A percentile compares a stretch with the other conserved stretches of the same genome.
Conservation (phyloP, 352 stramenopile genomes). For the Globisporangium nodosum region DNA sequence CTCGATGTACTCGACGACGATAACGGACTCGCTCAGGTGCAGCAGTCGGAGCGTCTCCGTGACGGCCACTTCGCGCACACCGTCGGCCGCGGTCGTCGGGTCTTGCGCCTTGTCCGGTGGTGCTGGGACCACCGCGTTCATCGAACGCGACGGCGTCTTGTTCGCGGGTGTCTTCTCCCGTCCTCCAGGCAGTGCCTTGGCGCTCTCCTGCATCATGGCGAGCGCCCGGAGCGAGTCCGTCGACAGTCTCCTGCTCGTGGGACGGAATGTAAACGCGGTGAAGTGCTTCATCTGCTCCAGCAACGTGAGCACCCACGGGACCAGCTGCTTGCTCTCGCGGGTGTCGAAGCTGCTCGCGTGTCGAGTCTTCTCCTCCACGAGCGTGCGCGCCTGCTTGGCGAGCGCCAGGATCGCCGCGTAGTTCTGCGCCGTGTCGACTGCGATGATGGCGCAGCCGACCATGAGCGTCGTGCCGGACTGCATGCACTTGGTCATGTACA, state of each 20-base stretch:
- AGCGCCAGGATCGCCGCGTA: background rate
- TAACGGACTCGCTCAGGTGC: constrained; percentile 2
- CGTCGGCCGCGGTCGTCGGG: too few relatives aligned
- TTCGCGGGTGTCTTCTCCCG: too few relatives aligned
- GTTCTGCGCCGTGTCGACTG: constrained; percentile 3
- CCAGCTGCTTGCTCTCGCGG: background rate
- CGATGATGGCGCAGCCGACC: constrained; percentile 13
- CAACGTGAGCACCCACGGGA: background rate
- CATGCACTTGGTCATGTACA: constrained; percentile 19
- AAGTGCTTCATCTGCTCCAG: background rate
- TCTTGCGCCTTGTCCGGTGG: too few relatives aligned
- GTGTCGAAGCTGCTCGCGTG: too few relatives aligned
- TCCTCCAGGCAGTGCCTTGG: too few relatives aligned
- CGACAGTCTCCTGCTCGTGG: too few relatives aligned
- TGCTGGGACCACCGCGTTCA: too few relatives aligned
- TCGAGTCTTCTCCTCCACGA: background rate
- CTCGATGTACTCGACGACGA: constrained; percentile 19
- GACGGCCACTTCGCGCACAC: background rate
- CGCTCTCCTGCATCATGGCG: too few relatives aligned
- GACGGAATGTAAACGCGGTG: too few relatives aligned
- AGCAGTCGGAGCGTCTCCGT: background rate
- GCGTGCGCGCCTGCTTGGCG: background rate
- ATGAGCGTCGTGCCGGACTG: constrained; percentile 12
- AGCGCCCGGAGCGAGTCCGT: too few relatives aligned
- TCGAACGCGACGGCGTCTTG: too few relatives aligned